Conservation (phyloP, 2,329 filamentous ascomycete species). For the Aaosphaeria arxii region DNA sequence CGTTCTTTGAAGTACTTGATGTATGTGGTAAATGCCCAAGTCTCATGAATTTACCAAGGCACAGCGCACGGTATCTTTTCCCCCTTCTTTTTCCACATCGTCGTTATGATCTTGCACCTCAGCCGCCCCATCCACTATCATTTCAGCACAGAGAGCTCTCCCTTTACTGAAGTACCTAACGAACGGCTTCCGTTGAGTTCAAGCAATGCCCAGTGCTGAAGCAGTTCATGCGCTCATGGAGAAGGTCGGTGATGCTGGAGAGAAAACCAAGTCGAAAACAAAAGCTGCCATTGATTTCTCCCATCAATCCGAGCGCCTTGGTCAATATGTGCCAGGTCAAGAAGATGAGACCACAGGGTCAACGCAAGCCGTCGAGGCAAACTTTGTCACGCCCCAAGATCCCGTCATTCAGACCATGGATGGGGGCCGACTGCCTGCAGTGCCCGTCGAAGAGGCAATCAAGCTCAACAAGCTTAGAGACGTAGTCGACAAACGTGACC, state of each 20-base stretch:
- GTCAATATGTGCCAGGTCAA: constrained; percentile 38
- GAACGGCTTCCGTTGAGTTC: no score
- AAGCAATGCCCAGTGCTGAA: constrained; percentile 19
- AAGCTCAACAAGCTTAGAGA: constrained; percentile 65
- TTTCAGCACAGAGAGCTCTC: no score
- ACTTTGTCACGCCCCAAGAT: constrained; percentile 64
- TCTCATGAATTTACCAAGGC: no score
- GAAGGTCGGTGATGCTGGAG: constrained; percentile 8
- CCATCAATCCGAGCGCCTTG: constrained; percentile 55
- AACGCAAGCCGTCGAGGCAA: constrained; percentile 60
- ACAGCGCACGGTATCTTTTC: no score
- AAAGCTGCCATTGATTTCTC: constrained; percentile 55
- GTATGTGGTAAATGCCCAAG: no score
- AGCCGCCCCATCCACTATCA: no score
- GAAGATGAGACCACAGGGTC: constrained; percentile 43
- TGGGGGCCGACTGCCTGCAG: constrained; percentile 64
- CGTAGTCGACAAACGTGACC: constrained; percentile 42
- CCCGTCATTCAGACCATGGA: constrained; percentile 67
- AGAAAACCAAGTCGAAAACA: constrained; percentile 27
- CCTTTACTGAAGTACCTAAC: no score
- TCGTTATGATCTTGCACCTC: no score
- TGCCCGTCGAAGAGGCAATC: constrained; percentile 67
- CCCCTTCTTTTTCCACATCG: no score
- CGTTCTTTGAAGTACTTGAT: no score
- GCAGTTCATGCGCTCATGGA: constrained; percentile 17